Evolutionary conservation across 78 protist genomes (phyloP).

Genomic region (Dictyostelium intermedium): DNA sequence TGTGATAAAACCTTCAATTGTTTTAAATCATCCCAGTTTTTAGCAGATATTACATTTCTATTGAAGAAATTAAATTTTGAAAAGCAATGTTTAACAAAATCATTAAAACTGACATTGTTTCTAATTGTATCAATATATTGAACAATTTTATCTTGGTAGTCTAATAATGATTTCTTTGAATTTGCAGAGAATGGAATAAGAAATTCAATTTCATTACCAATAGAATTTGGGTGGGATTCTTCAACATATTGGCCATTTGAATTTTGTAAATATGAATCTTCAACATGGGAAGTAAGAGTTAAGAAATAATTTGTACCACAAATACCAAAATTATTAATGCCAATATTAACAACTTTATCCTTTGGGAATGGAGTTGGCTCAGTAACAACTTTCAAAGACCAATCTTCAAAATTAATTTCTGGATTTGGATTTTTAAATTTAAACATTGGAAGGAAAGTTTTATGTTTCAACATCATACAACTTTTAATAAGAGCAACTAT

Average conservation of each 20-base stretch:
- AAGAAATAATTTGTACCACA: constrained; percentile 14
- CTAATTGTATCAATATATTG: background rate
- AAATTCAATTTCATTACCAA: no score
- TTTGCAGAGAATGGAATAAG: constrained; percentile 57
- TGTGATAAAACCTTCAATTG: background rate
- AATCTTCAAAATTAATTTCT: constrained; percentile 49
- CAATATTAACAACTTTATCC: constrained; percentile 10
- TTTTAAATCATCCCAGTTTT: constrained; percentile 6
- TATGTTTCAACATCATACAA: constrained; percentile 29
- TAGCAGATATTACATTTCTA: background rate
- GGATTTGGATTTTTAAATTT: constrained; percentile 46
- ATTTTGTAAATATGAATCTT: no score
- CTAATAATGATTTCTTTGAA: constrained; percentile 23
- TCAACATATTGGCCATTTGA: no score
- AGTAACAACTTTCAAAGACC: constrained; percentile 19
- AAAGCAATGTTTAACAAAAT: constrained; percentile 6
- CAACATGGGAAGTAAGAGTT: no score
- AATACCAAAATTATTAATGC: constrained; percentile 83
- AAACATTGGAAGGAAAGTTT: constrained; percentile 20
- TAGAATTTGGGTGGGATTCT: no score
- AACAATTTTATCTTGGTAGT: background rate
- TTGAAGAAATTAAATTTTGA: background rate
- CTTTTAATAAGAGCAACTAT: constrained; percentile 46
- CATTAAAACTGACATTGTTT: background rate
- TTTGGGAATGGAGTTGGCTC: constrained; percentile 31